Conservation (phyloP, 1,139 yeast genomes). For the Candida glucosophila region DNA sequence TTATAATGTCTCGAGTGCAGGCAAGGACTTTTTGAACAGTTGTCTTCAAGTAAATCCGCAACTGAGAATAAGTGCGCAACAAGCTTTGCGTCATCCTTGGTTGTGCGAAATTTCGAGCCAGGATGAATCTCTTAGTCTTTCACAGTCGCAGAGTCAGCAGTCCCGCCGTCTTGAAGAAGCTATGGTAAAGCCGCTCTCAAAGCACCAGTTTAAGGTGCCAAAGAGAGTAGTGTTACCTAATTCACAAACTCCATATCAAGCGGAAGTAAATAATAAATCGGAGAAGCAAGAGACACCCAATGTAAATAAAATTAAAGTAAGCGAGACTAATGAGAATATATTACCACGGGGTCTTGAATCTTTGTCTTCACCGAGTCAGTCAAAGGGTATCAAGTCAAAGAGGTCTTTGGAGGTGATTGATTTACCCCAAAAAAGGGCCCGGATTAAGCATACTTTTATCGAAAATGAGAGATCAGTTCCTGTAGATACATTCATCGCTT, state of each 20-base stretch:
- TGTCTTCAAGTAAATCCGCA: slow-evolving; percentile 71
- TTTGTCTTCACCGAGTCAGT: not conserved
- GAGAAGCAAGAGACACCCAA: no score
- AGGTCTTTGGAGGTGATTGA: not conserved
- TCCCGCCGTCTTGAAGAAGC: slow-evolving; percentile 44
- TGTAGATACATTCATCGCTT: slow-evolving; percentile 19
- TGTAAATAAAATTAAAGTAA: no score
- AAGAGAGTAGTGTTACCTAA: slow-evolving; percentile 35
- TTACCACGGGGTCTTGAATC: no score
- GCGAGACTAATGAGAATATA: no score
- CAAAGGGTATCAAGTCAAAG: not conserved
- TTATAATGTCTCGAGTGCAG: slow-evolving; percentile 53
- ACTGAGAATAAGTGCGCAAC: slow-evolving; percentile 58
- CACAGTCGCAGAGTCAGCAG: slow-evolving; percentile 67
- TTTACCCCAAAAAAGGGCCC: not conserved
- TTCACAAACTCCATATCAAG: slow-evolving; percentile 21
- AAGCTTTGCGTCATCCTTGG: slow-evolving; percentile 72
- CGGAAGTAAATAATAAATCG: slow-evolving; percentile 6
- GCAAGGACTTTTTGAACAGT: slow-evolving; percentile 59
- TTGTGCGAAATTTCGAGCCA: slow-evolving; percentile 26
- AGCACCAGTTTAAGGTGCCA: slow-evolving; percentile 30
- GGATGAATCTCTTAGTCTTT: slow-evolving; percentile 45
- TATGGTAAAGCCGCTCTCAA: slow-evolving; percentile 36
- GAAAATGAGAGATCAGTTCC: slow-evolving; percentile 11
- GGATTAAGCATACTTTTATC: not conserved